Base-by-base conservation (phyloP, 2,329 filamentous ascomycete species). In the Simplicillium sp. region DNA sequence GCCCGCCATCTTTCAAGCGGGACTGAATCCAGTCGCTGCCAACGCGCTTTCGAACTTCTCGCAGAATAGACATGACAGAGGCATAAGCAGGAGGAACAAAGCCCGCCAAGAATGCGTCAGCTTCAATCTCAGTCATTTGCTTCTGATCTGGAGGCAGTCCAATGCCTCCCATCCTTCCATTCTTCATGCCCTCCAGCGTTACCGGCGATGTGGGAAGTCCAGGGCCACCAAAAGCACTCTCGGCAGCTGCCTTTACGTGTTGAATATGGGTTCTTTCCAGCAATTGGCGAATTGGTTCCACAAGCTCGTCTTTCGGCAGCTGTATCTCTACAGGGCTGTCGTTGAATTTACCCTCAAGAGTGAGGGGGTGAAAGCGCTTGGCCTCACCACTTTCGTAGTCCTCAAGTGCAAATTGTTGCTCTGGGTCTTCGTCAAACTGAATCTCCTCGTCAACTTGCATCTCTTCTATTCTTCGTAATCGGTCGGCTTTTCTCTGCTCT, bases 191-290 rank as follows among this genome's bases (percentile, higher is more conserved):
- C 28, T 65, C 62, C 0, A 84, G 82, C 3, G 84, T 89, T 1
- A 80, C 74, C 1, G 84, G 80, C 2, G 87, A 94, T 54, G 83
- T 72, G 3, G 89, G 89, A 13, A 97, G 66, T 0, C 80, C 77
- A 3, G 63, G 62, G 0, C 90, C 90, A 34, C 89, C 90, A 56
- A 95, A 90, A 1, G 77, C 71, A 34, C 70, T 74, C 49, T 86
- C 77, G 1, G 89, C 85, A 2, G 83, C 73, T 42, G 82, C 73
- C 29, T 72, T 70, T 28, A 97, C 68, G 55, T 98, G 92, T 42
- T 80, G 83, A 34, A 80, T 76, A 43, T 87, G 76, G 40, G 79
- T 76, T 41, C 81, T 68, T 12, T 71, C 70, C 2, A 97, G 68
- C 3, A 95, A 68, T 4, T 74, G 62, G 2, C 76, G 70, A 14